Percentiles rank a stretch among this genome's conserved stretches.
These are phyloP conservation scores for Leucaena leucocephala DNA, from an alignment of 306 rosid genomes.

Conservation along the genomic window DNA sequence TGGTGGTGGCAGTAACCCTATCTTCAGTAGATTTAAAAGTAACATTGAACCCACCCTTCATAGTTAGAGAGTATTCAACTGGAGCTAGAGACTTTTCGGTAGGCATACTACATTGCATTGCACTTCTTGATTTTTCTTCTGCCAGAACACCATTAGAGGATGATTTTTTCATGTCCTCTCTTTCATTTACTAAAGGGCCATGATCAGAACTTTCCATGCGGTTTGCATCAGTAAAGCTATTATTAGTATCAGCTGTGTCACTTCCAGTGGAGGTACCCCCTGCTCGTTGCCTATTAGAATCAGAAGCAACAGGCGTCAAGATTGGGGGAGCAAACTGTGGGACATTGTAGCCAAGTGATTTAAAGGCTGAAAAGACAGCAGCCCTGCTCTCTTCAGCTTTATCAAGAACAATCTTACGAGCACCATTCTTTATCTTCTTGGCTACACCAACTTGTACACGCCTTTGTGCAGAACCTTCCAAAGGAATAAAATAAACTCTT, in stretches of 20 bases:
- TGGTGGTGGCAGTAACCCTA: slow-evolving; percentile 33
- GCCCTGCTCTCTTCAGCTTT: slow-evolving; percentile 96
- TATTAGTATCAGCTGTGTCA: slow-evolving; percentile 49
- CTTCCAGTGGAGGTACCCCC: slow-evolving; percentile 58
- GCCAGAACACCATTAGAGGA: slow-evolving; percentile 38
- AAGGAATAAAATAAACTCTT: slow-evolving; percentile 39
- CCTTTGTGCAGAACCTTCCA: slow-evolving; percentile 75
- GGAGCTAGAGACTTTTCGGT: slow-evolving; percentile 45
- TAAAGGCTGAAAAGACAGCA: slow-evolving; percentile 85
- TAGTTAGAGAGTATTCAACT: slow-evolving; percentile 38
- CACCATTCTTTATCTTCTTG: slow-evolving; percentile 94
- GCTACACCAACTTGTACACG: slow-evolving; percentile 78
- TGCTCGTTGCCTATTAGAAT: slow-evolving; percentile 57
- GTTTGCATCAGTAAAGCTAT: slow-evolving; percentile 46
- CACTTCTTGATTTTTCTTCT: slow-evolving; percentile 47
- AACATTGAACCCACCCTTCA: slow-evolving; percentile 42
- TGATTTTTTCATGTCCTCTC: slow-evolving; percentile 40
- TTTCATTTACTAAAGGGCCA: slow-evolving; percentile 40
- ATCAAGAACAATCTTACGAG: slow-evolving; percentile 89
- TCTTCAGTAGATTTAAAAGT: slow-evolving; percentile 40
- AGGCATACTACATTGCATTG: slow-evolving; percentile 37
- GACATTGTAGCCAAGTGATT: slow-evolving; percentile 81
- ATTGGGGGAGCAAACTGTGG: slow-evolving; percentile 68
- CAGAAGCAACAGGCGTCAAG: slow-evolving; percentile 42
- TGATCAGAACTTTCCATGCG: slow-evolving; percentile 45